Conservation (phyloP, 2,329 filamentous ascomycete species). For the Arthrinium puccinioides region DNA sequence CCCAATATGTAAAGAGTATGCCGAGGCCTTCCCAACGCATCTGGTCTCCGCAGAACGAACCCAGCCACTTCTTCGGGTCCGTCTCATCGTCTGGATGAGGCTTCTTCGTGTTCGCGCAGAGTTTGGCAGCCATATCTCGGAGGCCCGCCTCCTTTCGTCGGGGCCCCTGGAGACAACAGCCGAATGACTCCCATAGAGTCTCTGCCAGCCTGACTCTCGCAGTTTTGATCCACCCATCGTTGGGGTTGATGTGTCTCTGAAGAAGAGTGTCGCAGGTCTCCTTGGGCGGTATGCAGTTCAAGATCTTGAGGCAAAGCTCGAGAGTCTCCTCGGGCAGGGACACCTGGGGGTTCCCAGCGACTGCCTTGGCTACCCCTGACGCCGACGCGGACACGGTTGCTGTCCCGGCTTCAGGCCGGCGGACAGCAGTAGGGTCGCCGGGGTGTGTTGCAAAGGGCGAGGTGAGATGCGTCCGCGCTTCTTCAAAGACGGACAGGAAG, state of each 20-base stretch:
- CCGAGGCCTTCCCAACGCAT: conserved; percentile 24
- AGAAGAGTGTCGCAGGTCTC: not conserved
- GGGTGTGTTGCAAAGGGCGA: not conserved
- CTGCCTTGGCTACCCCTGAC: not conserved
- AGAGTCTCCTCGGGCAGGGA: not conserved
- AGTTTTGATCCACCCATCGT: not conserved
- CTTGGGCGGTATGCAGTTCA: not conserved
- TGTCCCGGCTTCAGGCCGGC: too few species aligned
- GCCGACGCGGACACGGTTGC: not conserved
- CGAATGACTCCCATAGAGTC: not conserved
- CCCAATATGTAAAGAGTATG: conserved; percentile 13
- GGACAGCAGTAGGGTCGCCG: too few species aligned
- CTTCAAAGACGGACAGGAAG: conserved; percentile 25
- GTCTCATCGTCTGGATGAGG: conserved; percentile 16
- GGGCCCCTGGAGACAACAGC: not conserved
- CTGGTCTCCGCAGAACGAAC: conserved; percentile 15
- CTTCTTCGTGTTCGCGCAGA: conserved; percentile 20
- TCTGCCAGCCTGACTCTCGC: not conserved
- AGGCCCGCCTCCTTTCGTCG: conserved; percentile 1
- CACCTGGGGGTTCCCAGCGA: not conserved
- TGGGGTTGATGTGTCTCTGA: not conserved
- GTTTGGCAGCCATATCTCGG: conserved; percentile 3
- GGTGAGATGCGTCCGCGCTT: conserved; percentile 19
- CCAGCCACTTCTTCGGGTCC: conserved; percentile 18
- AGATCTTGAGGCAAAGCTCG: not conserved